These are phyloP conservation scores for Fraxinus nigra DNA, from an alignment of 305 asterid species.

Conservation along the genomic window DNA sequence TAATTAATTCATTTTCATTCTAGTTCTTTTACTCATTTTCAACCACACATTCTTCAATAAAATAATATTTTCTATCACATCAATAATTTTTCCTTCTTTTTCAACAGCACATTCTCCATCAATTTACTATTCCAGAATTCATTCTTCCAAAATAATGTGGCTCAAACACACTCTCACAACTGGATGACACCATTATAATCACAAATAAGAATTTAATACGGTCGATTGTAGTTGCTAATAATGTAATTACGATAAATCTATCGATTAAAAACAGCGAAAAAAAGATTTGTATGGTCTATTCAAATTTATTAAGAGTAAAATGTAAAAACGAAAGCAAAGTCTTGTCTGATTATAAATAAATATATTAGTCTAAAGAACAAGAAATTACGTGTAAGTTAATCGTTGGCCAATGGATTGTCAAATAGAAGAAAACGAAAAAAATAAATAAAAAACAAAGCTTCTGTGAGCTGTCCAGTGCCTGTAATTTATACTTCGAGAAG, in stretches of 20 bases:
- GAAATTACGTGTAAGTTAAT: constrained; percentile 15
- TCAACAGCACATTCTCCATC: too few species aligned
- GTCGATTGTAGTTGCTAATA: neutral
- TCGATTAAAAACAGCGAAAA: neutral
- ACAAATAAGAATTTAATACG: neutral
- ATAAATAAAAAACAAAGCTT: neutral
- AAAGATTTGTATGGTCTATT: neutral
- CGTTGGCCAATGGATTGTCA: constrained; percentile 7
- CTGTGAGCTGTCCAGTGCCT: constrained; percentile 23
- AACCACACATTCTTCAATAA: too few species aligned
- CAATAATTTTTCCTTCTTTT: too few species aligned
- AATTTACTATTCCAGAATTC: too few species aligned
- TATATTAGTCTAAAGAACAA: constrained; percentile 17
- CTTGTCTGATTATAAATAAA: neutral
- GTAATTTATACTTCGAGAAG: constrained; percentile 6
- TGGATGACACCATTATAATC: too few species aligned
- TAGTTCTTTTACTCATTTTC: too few species aligned
- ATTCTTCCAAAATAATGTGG: too few species aligned
- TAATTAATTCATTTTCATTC: too few species aligned
- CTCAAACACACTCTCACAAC: too few species aligned
- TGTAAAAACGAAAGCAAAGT: neutral
- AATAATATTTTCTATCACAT: too few species aligned
- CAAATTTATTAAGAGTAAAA: neutral
- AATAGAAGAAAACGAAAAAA: neutral
- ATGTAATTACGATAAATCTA: neutral